Evolutionary conservation across 2,329 filamentous ascomycete species (phyloP), one percentile per base, ranked within the genome.

Genomic region (Spiromastix sp.): DNA sequence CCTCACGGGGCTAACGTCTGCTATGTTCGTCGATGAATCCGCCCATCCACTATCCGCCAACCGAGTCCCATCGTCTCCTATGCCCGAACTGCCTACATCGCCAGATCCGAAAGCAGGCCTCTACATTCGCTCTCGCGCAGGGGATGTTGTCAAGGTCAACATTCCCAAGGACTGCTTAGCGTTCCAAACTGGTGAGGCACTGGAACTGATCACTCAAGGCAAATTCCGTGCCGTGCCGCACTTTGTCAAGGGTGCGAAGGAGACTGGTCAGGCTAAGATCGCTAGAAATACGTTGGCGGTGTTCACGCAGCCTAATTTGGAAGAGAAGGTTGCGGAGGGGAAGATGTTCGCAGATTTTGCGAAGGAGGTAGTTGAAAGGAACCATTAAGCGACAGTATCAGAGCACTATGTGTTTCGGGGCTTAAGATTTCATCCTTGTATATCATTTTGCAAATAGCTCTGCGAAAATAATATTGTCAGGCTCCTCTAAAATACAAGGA

Each of bases 291-390:
- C 91, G 7, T 62, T 98, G 46, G 91, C 91, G 1, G 86, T 96
- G 7, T 98, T 96, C 54, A 98, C 89, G 39, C 91, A 98, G 70
- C 91, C 91, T 16, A 94, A 95, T 63, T 60, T 96, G 72, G 79
- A 77, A 0, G 68, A 78, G 40, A 66, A 77, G 21, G 72, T 89
- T 5, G 76, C 72, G 46, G 70, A 74, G 10, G 89, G 86, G 0
- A 75, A 82, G 67, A 83, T 72, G 1, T 89, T 85, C 61, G 66
- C 74, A 30, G 72, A 72, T 13, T 89, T 85, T 55, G 78, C 79
- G 2, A 83, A 83, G 72, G 81, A 85, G 55, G 79, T 87, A 31
- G 81, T 87, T 50, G 78, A 83, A 63, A 60, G 82, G 59, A 80
- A 81, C 54, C 72, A 81, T 50, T 79, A 52, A 54, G 17, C 7